Evolutionary conservation across 768 basidiomycete genomes (phyloP).

Genomic region (Mycena sanguinolenta): DNA sequence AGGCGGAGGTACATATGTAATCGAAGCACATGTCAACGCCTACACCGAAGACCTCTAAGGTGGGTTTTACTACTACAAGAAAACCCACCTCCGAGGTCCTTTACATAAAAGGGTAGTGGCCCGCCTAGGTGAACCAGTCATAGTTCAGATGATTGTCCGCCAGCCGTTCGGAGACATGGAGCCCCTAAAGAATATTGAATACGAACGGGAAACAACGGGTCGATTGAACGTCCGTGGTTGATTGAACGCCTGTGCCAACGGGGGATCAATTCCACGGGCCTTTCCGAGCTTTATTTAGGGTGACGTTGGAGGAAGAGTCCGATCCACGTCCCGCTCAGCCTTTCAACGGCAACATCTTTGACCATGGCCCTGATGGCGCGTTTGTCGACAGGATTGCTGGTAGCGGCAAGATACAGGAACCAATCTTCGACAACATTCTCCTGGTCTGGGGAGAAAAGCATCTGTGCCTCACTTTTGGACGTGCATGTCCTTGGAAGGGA

Average conservation of each 20-base stretch:
- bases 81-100: too few species aligned
- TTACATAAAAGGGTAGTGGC: too few species aligned
- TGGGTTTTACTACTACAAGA: too few species aligned
- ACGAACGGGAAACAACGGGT: neutral
- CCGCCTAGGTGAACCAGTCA: too few species aligned
- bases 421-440: constrained; percentile 29
- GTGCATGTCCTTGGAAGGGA: too few species aligned
- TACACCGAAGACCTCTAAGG: too few species aligned
- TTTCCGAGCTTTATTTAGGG: neutral
- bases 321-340: neutral
- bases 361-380: constrained; percentile 4
- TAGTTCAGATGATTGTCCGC: neutral
- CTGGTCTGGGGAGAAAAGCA: constrained; percentile 28
- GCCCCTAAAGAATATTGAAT: neutral
- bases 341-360: constrained; percentile 1
- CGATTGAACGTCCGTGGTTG: too few species aligned
- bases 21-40: too few species aligned
- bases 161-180: neutral
- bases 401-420: constrained; percentile 26
- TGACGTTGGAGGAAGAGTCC: too few species aligned
- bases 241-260: neutral
- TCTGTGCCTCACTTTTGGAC: too few species aligned
- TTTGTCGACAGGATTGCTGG: too few species aligned
- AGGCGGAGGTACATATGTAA: too few species aligned
- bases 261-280: constrained; percentile 5